A percentile compares a stretch with the other conserved stretches of the same genome.
These are phyloP conservation scores for Dalbergia oliveri DNA, from an alignment of 306 rosid species.

Conservation along the genomic window DNA sequence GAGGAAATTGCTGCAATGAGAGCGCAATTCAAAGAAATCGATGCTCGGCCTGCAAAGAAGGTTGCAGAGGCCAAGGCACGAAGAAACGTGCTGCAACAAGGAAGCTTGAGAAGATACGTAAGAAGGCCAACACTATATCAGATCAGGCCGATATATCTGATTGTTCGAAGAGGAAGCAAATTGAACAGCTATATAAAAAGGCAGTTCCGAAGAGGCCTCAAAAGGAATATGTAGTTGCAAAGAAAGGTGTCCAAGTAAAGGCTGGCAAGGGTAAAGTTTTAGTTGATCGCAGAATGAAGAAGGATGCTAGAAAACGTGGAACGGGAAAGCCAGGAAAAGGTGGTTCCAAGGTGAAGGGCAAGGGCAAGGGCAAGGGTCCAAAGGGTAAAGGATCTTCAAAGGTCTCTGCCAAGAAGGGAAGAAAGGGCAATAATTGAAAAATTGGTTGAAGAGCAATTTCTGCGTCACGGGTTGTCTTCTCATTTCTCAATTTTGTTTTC, in stretches of 20 bases:
- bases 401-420: conserved; percentile 59
- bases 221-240: conserved; percentile 93
- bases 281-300: conserved; percentile 90
- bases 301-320: conserved; percentile 70
- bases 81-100: conserved; percentile 79
- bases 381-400: conserved; percentile 70
- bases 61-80: conserved; percentile 80
- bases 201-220: conserved; percentile 77
- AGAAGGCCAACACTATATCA: conserved; percentile 92
- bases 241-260: conserved; percentile 94
- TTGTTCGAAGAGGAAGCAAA: conserved; percentile 87
- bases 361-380: conserved; percentile 50
- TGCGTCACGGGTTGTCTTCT: background rate
- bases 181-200: conserved; percentile 77
- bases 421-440: conserved; percentile 52
- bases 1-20: conserved; percentile 85
- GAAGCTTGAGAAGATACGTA: conserved; percentile 91
- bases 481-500: conserved; percentile 36
- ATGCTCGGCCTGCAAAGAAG: conserved; percentile 85
- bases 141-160: conserved; percentile 90
- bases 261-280: conserved; percentile 79
- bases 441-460: conserved; percentile 37
- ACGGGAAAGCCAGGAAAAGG: conserved; percentile 59
- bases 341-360: conserved; percentile 43
- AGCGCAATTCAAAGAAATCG: conserved; percentile 87